Evolutionary conservation across 257 asterid species (phyloP), one percentile per base, ranked within the genome.

Genomic region (Knoxia roxburghii): DNA sequence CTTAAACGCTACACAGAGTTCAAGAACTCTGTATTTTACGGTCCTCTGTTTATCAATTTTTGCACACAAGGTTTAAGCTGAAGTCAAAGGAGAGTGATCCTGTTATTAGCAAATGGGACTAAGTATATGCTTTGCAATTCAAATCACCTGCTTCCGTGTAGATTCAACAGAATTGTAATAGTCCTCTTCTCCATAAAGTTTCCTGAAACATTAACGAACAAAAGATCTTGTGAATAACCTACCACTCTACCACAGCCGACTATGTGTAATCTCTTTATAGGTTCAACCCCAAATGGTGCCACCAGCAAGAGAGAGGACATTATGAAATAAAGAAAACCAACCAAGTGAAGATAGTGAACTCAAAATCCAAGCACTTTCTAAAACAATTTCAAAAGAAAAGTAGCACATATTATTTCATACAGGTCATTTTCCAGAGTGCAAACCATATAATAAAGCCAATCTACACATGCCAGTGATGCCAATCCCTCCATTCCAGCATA

Each of bases 171-270:
- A 75, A 71, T 80, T 75, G 23, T 83, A 83, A 82, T 89, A 89
- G 33, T 75, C 65, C 23, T 83, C 96, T 79, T 89, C 95, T 50
- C 85, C 96, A 30, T 92, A 92, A 56, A 81, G 76, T 68, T 67
- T 77, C 75, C 98, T 91, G 85, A 32, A 73, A 55, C 11, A 64
- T 35, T 26, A 70, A 55, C 55, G 67, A 15, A 21, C 33, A 59
- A 33, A 17, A 26, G 4, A 41, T 48, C 32, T 23, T 0, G 12
- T 5, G 43, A 21, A 4, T 5, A 27, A 5, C 66, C 20, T 24
- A 10, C 2, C 23, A 21, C 6, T 37, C 6, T 37, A 3, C 4
- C 4, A 4, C 4, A 37, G 41, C 4, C 41, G 41, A 37, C 9
- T 4, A 37, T 37, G 4, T n/a, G n/a, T n/a, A n/a, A n/a, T 37